phyloP scores from a whole-genome alignment of 352 stramenopile genomes.

The Phytophthora tentaculata region DNA sequence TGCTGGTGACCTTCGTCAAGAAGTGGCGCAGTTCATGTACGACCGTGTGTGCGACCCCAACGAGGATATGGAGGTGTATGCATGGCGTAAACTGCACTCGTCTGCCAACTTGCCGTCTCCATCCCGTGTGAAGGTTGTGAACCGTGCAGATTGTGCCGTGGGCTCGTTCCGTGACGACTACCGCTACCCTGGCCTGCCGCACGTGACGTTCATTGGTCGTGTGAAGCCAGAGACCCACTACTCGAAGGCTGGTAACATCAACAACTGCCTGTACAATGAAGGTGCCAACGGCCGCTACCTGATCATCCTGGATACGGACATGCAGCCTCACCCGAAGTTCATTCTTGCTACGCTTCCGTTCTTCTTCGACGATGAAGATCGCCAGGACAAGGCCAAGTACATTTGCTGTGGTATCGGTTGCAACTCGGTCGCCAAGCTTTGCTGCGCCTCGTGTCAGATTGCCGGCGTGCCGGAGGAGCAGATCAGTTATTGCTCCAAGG shows the following conservation, averaged over 20 bases:
- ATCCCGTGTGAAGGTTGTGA: slow-evolving; percentile 68
- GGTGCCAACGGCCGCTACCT: slow-evolving; percentile 79
- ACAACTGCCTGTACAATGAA: slow-evolving; percentile 89
- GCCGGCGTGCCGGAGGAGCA: slow-evolving; percentile 80
- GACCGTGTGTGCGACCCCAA: slow-evolving; percentile 85
- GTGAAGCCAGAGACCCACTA: slow-evolving; percentile 85
- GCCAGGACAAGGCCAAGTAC: slow-evolving; percentile 80
- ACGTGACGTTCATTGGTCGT: slow-evolving; percentile 80
- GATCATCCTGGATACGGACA: slow-evolving; percentile 85
- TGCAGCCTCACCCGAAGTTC: slow-evolving; percentile 85
- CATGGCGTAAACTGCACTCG: slow-evolving; percentile 85
- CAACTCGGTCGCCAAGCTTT: slow-evolving; percentile 82
- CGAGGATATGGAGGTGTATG: slow-evolving; percentile 86
- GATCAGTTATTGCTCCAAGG: slow-evolving; percentile 89
- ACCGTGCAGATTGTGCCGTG: slow-evolving; percentile 69
- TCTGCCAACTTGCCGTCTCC: slow-evolving; percentile 79
- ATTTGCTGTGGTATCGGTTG: slow-evolving; percentile 76
- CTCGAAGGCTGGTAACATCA: slow-evolving; percentile 90
- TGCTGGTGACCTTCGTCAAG: slow-evolving; percentile 77
- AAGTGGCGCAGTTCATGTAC: slow-evolving; percentile 88
- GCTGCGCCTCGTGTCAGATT: slow-evolving; percentile 85
- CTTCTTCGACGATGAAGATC: slow-evolving; percentile 84
- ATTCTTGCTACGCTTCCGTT: slow-evolving; percentile 77
- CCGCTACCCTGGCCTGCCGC: slow-evolving; percentile 75
- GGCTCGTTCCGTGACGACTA: slow-evolving; percentile 89